Conservation (phyloP, 2,329 filamentous ascomycete genomes). For the Ustilaginoidea virens region DNA sequence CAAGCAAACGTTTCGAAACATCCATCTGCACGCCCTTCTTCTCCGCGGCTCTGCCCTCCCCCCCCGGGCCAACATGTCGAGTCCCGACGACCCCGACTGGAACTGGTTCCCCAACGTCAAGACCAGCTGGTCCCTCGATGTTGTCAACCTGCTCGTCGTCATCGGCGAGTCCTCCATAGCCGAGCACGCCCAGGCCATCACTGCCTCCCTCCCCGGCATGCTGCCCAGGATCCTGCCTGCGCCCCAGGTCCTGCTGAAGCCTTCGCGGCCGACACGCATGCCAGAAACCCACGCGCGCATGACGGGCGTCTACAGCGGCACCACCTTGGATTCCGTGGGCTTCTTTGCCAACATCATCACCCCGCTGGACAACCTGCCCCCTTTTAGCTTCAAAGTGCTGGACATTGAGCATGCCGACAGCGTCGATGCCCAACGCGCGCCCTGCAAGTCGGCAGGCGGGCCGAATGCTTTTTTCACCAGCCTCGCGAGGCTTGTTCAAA, state of each 20-base stretch:
- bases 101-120: conserved; percentile 28
- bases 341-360: conserved; percentile 49
- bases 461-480: neutral
- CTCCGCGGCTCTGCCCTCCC: conserved; percentile 1
- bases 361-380: conserved; percentile 31
- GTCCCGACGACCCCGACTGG: conserved; percentile 13
- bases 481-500: neutral
- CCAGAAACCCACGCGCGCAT: conserved; percentile 38
- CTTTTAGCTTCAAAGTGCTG: conserved; percentile 32
- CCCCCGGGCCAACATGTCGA: conserved; percentile 9
- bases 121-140: conserved; percentile 39
- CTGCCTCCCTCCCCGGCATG: conserved; percentile 39
- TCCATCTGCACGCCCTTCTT: too few species aligned
- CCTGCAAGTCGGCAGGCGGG: neutral
- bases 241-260: conserved; percentile 44
- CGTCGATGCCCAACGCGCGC: neutral
- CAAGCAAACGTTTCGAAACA: too few species aligned
- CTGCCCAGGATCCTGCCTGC: conserved; percentile 46
- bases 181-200: conserved; percentile 42
- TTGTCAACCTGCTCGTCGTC: conserved; percentile 46
- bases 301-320: conserved; percentile 42
- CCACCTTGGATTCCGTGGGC: conserved; percentile 36
- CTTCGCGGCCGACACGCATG: conserved; percentile 36
- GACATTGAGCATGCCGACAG: conserved; percentile 29
- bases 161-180: conserved; percentile 45